Percentiles rank a stretch among this genome's conserved stretches.
These are phyloP conservation scores for Xerocomus potaroensis DNA, from an alignment of 768 basidiomycete species.

Conservation along the genomic window DNA sequence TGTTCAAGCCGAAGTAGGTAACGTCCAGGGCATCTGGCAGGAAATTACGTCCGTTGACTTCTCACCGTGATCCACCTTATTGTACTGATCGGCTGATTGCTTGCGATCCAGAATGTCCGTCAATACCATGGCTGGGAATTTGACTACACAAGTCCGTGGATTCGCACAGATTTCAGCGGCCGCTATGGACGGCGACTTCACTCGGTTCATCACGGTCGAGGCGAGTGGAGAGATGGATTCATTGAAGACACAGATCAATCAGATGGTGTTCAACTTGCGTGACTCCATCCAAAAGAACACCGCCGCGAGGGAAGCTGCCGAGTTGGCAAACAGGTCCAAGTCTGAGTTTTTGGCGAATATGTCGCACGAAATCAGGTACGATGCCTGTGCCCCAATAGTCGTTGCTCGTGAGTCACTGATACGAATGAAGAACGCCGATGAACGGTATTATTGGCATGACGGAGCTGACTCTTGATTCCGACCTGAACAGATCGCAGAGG, in stretches of 20 bases:
- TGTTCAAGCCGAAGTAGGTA: slow-evolving; percentile 94
- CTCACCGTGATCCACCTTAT: background rate
- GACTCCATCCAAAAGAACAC: slow-evolving; percentile 99
- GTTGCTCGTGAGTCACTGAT: slow-evolving; percentile 8
- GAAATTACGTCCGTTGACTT: slow-evolving; percentile 81
- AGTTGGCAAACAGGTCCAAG: slow-evolving; percentile 95
- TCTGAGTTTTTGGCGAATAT: slow-evolving; percentile 99
- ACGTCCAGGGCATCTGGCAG: slow-evolving; percentile 97
- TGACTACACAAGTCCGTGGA: slow-evolving; percentile 98
- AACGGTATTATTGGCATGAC: slow-evolving; percentile 99
- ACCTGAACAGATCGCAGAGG: slow-evolving; percentile 88
- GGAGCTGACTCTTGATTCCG: slow-evolving; percentile 93
- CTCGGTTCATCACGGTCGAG: slow-evolving; percentile 98
- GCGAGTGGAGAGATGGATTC: slow-evolving; percentile 99
- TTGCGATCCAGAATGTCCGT: slow-evolving; percentile 68
- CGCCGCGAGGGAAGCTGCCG: slow-evolving; percentile 93
- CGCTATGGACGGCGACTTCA: slow-evolving; percentile 98
- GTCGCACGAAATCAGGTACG: slow-evolving; percentile 92
- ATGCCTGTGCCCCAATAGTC: slow-evolving; percentile 8
- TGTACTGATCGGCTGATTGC: background rate
- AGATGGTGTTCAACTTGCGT: slow-evolving; percentile 97
- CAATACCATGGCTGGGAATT: slow-evolving; percentile 95
- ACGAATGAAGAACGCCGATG: slow-evolving; percentile 84
- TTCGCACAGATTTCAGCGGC: slow-evolving; percentile 99
- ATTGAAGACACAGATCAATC: slow-evolving; percentile 97